These are phyloP conservation scores for Guillardia theta DNA, from an alignment of 78 protist genomes.

Conservation along the genomic window DNA sequence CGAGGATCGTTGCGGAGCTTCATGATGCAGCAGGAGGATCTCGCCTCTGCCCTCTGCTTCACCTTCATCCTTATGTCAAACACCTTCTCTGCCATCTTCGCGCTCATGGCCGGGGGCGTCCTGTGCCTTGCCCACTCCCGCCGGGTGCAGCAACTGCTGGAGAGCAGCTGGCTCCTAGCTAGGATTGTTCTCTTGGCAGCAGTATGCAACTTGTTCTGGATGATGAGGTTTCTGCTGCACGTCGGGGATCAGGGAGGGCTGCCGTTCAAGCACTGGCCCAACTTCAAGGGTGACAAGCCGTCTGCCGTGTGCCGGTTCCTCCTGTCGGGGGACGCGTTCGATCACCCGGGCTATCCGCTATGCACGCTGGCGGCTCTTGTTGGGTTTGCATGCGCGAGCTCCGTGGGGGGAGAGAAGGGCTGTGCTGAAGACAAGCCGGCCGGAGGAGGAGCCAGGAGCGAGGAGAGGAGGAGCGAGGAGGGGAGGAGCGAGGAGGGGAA, in stretches of 20 bases:
- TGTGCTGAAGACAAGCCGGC: too few relatives aligned
- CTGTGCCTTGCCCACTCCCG: neutral
- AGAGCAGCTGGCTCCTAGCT: neutral
- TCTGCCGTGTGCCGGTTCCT: neutral
- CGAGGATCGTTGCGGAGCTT: too few relatives aligned
- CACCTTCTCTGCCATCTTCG: neutral
- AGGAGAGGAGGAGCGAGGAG: too few relatives aligned
- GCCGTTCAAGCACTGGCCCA: conserved; percentile 31
- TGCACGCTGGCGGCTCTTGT: neutral
- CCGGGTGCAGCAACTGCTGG: neutral
- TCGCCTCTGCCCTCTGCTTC: neutral
- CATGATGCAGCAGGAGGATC: neutral
- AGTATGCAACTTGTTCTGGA: neutral
- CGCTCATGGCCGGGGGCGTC: neutral
- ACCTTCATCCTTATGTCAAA: neutral
- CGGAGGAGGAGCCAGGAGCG: too few relatives aligned
- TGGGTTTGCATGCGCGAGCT: neutral
- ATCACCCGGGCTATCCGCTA: neutral
- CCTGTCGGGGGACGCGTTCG: neutral
- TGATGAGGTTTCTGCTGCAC: neutral
- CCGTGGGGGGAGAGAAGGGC: too few relatives aligned
- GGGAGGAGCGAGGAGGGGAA: too few relatives aligned
- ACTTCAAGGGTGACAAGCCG: neutral
- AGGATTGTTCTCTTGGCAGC: neutral
- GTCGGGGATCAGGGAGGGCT: neutral